Evolutionary conservation across 441 rosid genomes (phyloP).

Genomic region (Cnidoscolus chayamansa): DNA sequence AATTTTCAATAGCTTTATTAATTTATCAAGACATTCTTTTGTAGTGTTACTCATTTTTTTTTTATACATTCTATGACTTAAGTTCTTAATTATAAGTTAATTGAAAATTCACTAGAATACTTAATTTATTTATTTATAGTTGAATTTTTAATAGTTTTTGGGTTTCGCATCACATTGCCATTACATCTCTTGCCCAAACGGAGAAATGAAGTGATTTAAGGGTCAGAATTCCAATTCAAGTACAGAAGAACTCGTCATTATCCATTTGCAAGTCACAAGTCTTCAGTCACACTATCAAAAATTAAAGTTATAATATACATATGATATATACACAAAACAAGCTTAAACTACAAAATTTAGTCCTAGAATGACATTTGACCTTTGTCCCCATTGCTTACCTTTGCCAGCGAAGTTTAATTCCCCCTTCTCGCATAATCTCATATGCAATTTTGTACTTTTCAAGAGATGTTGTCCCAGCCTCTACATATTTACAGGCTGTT

Average conservation of each 20-base stretch:
- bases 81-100: too few relatives aligned
- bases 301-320: not conserved
- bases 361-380: conserved; percentile 20
- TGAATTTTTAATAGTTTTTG: too few relatives aligned
- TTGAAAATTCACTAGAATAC: too few relatives aligned
- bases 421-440: conserved; percentile 76
- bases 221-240: conserved; percentile 18
- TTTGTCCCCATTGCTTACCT: conserved; percentile 36
- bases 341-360: conserved; percentile 24
- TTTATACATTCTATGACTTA: too few relatives aligned
- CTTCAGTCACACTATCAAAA: conserved; percentile 9
- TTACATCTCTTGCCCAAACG: not conserved
- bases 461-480: conserved; percentile 58
- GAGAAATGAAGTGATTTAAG: not conserved
- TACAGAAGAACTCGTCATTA: conserved; percentile 7
- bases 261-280: conserved; percentile 15
- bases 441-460: conserved; percentile 71
- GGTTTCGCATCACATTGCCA: too few relatives aligned
- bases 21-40: too few relatives aligned
- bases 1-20: too few relatives aligned
- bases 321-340: conserved; percentile 16
- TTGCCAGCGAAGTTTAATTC: conserved; percentile 63
- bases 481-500: conserved; percentile 71
- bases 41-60: too few relatives aligned
- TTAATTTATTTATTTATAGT: too few relatives aligned